Base-by-base conservation (phyloP, 1,284 basidiomycete genomes). In the Boletellus sp. region DNA sequence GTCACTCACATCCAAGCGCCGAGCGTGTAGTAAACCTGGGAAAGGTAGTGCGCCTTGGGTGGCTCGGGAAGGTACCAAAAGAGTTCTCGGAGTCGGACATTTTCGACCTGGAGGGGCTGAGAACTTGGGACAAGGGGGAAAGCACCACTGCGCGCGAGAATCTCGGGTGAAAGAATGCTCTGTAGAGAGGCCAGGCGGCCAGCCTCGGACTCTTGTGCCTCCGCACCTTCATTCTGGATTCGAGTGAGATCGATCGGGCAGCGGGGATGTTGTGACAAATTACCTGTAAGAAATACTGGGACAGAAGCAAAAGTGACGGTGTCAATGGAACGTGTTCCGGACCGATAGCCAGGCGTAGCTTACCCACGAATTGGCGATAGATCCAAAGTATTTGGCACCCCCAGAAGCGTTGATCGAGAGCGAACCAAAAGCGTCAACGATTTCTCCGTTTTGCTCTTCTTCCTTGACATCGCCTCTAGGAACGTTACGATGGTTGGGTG, bases 291-390 rank as follows among this genome's bases (percentile, higher is more conserved):
- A 86, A 89, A 60, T 85, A 84, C 87, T 89, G 57, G 30, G 24
- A 10, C 15, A 37, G 13, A 21, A 24, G 35, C 22, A 38, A 33
- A 47, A n/a, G 39, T 11, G 8, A 22, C 44, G 19, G 47, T 3
- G 47, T 54, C n/a, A 55, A 33, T 37, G 22, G 49, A 11, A 44
- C 8, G 13, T 8, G 6, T 3, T 8, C 13, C 8, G 1, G 8
- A 4, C 8, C n/a, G 15, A 33, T 30, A 28, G 24, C 16, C 6
- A 44, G 19, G 16, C 5, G 39, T 1, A 26, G 7, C 61, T 54
- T 59, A 89, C 86, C 79, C 80, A 86, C n/a, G 87, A 89, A 55
- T 83, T 88, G 19, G 87, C 87, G 26, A 78, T 84, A 38, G 83
- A 82, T 4, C 86, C 87, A 58, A 79, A 88, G 62, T 86, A 89